These are phyloP conservation scores for Wallacemonas rigidus DNA, from an alignment of 208 protist species.

Conservation along the genomic window DNA sequence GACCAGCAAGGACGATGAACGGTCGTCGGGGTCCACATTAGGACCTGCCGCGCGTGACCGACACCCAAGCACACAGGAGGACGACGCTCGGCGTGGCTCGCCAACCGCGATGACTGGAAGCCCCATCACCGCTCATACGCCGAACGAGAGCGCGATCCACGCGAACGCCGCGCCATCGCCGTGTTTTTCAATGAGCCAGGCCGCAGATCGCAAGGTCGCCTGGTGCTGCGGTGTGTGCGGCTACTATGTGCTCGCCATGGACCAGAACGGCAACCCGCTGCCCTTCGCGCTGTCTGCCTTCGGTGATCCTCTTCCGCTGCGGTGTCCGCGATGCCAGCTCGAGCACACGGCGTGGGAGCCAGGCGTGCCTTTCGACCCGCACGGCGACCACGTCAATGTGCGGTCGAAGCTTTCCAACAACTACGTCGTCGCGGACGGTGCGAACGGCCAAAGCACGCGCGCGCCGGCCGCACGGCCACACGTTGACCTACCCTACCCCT, in stretches of 20 bases:
- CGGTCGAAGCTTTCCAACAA: conserved; percentile 75
- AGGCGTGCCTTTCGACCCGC: conserved; percentile 65
- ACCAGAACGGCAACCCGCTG: conserved; percentile 70
- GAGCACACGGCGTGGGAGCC: conserved; percentile 74
- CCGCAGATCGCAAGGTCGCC: conserved; percentile 38
- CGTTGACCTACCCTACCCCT: background rate
- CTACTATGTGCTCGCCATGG: conserved; percentile 84
- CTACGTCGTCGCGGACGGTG: conserved; percentile 27
- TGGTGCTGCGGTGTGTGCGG: conserved; percentile 83
- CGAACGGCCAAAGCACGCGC: conserved; percentile 5
- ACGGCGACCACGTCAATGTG: conserved; percentile 79
- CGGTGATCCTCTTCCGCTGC: conserved; percentile 66
- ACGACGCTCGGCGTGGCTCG: background rate
- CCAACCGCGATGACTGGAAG: background rate
- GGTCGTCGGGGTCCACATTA: background rate
- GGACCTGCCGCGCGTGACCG: background rate
- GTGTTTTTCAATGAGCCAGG: conserved; percentile 5
- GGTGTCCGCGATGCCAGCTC: conserved; percentile 73
- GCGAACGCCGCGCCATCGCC: background rate
- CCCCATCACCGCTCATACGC: background rate
- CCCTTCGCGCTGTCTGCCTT: conserved; percentile 69
- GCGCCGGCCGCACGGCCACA: background rate
- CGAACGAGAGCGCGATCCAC: background rate
- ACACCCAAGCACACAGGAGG: background rate
- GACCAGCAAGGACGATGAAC: background rate